Conservation (phyloP, 495 filamentous ascomycete species). For the Polyplosphaeria fusca region DNA sequence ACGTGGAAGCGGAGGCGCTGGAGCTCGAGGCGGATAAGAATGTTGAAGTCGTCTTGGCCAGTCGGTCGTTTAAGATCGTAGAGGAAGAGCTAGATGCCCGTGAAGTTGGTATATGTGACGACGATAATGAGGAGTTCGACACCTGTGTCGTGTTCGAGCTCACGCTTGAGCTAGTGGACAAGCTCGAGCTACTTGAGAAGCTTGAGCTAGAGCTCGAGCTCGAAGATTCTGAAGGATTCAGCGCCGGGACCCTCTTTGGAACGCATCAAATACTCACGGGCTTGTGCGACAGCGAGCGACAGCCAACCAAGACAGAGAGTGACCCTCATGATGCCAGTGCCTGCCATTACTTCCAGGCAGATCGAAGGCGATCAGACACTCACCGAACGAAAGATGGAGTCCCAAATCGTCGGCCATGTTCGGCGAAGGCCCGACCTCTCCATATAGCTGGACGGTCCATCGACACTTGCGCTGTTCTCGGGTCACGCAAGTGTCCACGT, state of each 20-base stretch:
- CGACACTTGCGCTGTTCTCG: not conserved
- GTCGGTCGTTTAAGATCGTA: too few species aligned
- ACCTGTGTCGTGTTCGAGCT: not conserved
- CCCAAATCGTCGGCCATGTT: too few species aligned
- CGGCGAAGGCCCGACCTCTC: not conserved
- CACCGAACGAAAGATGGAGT: too few species aligned
- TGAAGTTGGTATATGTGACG: not conserved
- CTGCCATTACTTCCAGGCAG: slow-evolving; percentile 10
- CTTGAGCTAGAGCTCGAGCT: slow-evolving; percentile 1
- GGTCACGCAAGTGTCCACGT: not conserved
- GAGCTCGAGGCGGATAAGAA: too few species aligned
- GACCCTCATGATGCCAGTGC: slow-evolving; percentile 11
- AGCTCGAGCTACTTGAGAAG: not conserved
- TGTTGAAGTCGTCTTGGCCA: not conserved
- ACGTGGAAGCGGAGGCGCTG: not conserved
- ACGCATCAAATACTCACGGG: not conserved
- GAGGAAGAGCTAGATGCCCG: not conserved
- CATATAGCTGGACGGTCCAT: slow-evolving; percentile 5
- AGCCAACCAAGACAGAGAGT: slow-evolving; percentile 9
- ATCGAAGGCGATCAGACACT: not conserved
- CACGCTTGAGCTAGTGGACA: not conserved
- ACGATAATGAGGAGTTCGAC: not conserved
- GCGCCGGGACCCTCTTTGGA: too few species aligned
- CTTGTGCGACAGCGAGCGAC: slow-evolving; percentile 5
- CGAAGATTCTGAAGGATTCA: not conserved